phyloP scores from a whole-genome alignment of 371 early-diverging fungal species.

The Apophysomyces elegans region DNA sequence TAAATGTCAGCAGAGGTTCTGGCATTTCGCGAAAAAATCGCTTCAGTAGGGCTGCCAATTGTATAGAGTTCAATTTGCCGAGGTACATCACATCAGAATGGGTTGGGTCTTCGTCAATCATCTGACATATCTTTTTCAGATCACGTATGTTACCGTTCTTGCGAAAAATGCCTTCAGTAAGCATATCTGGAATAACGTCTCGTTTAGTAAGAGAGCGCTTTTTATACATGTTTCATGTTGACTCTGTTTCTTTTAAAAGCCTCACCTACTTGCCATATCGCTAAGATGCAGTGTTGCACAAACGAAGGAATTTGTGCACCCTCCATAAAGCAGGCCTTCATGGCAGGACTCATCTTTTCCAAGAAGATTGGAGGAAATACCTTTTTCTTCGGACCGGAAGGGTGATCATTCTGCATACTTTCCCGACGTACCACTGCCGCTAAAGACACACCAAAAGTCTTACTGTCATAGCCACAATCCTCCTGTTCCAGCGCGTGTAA shows the following conservation, averaged over 20 bases:
- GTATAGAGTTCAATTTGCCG: constrained; percentile 65
- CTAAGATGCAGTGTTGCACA: constrained; percentile 73
- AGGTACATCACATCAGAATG: constrained; percentile 36
- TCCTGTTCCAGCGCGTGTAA: neutral
- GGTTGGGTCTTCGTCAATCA: constrained; percentile 63
- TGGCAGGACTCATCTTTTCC: constrained; percentile 69
- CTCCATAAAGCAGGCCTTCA: constrained; percentile 44
- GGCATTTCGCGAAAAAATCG: constrained; percentile 92
- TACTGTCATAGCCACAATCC: constrained; percentile 14
- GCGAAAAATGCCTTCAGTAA: constrained; percentile 93
- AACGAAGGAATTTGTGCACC: constrained; percentile 69
- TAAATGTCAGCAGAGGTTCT: constrained; percentile 90
- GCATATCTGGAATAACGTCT: constrained; percentile 62
- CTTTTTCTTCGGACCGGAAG: neutral
- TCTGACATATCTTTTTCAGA: constrained; percentile 80
- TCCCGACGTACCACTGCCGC: constrained; percentile 34
- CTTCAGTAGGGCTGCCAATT: constrained; percentile 92
- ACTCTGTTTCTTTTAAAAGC: neutral
- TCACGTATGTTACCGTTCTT: constrained; percentile 95
- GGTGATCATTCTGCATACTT: constrained; percentile 41
- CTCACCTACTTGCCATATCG: constrained; percentile 67
- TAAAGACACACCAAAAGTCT: constrained; percentile 34
- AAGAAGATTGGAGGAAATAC: constrained; percentile 48
- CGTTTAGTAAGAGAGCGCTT: neutral
- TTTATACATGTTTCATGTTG: neutral